phyloP scores from a whole-genome alignment of 1,284 basidiomycete genomes.

The Leccinum variabile region DNA sequence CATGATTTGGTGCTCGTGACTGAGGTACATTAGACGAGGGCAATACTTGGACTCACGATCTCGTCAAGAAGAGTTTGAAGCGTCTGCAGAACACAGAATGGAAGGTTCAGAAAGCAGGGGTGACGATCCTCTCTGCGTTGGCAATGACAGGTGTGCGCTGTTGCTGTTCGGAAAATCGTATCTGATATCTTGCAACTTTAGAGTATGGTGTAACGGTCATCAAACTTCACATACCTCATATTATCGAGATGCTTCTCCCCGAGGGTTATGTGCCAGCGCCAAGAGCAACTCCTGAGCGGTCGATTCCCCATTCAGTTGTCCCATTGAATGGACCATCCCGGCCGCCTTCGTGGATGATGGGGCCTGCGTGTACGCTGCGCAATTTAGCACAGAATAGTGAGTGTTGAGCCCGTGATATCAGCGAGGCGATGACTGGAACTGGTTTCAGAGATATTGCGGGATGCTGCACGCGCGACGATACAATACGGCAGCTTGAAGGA shows the following conservation, averaged over 20 bases:
- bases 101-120: conserved; percentile 28
- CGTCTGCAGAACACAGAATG: conserved; percentile 11
- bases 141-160: conserved; percentile 20
- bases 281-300: neutral
- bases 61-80: conserved; percentile 16
- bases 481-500: conserved; percentile 24
- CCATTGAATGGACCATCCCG: neutral
- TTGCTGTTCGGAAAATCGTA: neutral
- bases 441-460: conserved; percentile 9
- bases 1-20: too few species aligned
- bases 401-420: neutral
- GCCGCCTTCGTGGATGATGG: neutral
- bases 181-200: conserved; percentile 6
- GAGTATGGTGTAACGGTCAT: conserved; percentile 23
- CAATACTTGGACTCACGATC: conserved; percentile 11
- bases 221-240: conserved; percentile 5
- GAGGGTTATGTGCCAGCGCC: neutral
- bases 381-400: conserved; percentile 18
- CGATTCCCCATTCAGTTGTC: neutral
- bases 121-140: conserved; percentile 27
- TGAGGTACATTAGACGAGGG: conserved; percentile 5
- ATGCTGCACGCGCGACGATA: neutral
- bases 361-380: neutral
- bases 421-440: neutral
- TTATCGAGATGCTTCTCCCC: conserved; percentile 22